Evolutionary conservation across 345 rosid genomes (phyloP), one percentile per base, ranked within the genome.

Genomic region (Salix arbutifolia): DNA sequence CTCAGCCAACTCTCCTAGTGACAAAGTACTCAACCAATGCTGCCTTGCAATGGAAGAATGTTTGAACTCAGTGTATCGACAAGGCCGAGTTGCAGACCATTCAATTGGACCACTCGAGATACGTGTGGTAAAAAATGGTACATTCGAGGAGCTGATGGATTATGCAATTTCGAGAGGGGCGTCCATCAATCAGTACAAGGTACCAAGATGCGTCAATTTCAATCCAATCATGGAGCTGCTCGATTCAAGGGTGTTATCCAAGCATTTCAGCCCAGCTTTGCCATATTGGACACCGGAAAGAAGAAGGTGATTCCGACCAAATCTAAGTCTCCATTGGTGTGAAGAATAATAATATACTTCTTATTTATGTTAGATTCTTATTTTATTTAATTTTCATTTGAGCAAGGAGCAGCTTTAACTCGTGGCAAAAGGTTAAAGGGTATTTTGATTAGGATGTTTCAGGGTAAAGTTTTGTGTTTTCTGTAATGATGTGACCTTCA

Each of bases 141-240:
- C 88, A 19, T 85, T 85, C 52, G 88, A 85, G 64, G 85, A 85
- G 67, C 74, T 85, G 12, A 85, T 85, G 88, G 88, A 85, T 31
- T 85, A 85, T 44, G 86, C 88, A 16, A 85, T 85, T 12, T 83
- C 85, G 12, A 77, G 84, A 67, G 88, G 88, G 13, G 88, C 88
- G 17, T 85, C 88, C 6, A 85, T 85, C 23, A 85, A 85, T 72
- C 88, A 85, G 82, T 85, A 85, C 42, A 85, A 85, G 70, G 82
- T 77, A 7, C 88, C 88, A 8, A 75, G 88, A 72, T 85, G 88
- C 73, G 85, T 85, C 31, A 83, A 76, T 53, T 85, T 78, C 72
- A 76, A 84, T 17, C 88, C 88, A 10, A 85, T 85, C 21, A 67
- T 85, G 71, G 88, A 85, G 56, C 70, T 85, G 50, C 86, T 85